Conservation (phyloP, 495 filamentous ascomycete genomes). For the Aspergillus ostianus region DNA sequence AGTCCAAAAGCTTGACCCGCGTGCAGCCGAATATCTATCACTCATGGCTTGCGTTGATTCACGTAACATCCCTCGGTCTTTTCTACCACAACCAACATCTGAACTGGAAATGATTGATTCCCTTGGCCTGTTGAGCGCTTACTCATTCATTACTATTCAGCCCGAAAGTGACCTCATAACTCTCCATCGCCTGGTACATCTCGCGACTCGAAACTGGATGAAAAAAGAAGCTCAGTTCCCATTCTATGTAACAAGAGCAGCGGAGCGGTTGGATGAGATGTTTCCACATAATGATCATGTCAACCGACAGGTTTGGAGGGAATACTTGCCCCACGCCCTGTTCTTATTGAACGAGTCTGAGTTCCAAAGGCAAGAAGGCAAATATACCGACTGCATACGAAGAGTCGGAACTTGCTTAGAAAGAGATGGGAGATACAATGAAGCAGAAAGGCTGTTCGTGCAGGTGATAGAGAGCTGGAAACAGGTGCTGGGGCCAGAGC, state of each 20-base stretch:
- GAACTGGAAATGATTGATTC: slow-evolving; percentile 9
- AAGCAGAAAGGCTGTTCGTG: slow-evolving; percentile 19
- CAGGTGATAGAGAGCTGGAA: neutral
- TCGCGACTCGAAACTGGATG: slow-evolving; percentile 20
- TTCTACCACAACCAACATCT: slow-evolving; percentile 14
- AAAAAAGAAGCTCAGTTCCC: slow-evolving; percentile 5
- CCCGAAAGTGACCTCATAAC: neutral
- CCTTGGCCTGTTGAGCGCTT: slow-evolving; percentile 16
- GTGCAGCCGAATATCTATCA: slow-evolving; percentile 40
- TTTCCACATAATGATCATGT: slow-evolving; percentile 10
- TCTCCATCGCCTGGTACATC: slow-evolving; percentile 18
- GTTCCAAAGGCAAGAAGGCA: slow-evolving; percentile 4
- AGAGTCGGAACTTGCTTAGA: neutral
- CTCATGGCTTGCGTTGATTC: slow-evolving; percentile 15
- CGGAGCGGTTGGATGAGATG: slow-evolving; percentile 1
- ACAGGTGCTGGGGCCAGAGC: slow-evolving; percentile 30
- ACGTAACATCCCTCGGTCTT: slow-evolving; percentile 28
- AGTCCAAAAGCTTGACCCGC: slow-evolving; percentile 27
- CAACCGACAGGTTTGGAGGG: slow-evolving; percentile 13
- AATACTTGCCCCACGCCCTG: slow-evolving; percentile 16
- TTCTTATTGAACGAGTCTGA: slow-evolving; percentile 4
- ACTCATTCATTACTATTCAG: slow-evolving; percentile 20
- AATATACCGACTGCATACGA: neutral
- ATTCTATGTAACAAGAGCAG: neutral
- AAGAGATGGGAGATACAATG: slow-evolving; percentile 23